These are phyloP conservation scores for Phaffomyces thermotolerans DNA, from an alignment of 805 yeast species.

Conservation along the genomic window DNA sequence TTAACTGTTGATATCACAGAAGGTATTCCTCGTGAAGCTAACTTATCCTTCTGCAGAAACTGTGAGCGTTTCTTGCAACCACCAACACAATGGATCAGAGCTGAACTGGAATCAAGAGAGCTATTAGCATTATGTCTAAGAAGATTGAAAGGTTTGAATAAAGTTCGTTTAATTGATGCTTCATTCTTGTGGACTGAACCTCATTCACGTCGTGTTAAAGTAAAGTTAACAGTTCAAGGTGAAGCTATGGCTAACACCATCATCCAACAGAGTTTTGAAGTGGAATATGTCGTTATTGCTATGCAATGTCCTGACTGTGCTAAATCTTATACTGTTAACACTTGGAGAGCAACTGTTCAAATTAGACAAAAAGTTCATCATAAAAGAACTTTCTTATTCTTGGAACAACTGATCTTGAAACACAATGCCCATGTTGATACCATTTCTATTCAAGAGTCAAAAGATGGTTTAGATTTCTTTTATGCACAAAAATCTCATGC, in stretches of 20 bases:
- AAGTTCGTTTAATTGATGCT: slow-evolving; percentile 87
- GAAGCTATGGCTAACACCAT: slow-evolving; percentile 91
- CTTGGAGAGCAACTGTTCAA: slow-evolving; percentile 98
- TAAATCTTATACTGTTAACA: slow-evolving; percentile 89
- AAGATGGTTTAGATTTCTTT: slow-evolving; percentile 92
- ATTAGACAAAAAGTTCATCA: slow-evolving; percentile 96
- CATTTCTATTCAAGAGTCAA: slow-evolving; percentile 83
- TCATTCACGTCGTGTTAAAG: slow-evolving; percentile 88
- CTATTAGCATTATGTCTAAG: slow-evolving; percentile 83
- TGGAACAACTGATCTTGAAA: slow-evolving; percentile 90
- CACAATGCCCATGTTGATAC: slow-evolving; percentile 94
- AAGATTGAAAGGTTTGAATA: slow-evolving; percentile 78
- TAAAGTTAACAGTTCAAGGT: slow-evolving; percentile 91
- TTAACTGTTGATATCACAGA: slow-evolving; percentile 89
- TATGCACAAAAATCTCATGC: slow-evolving; percentile 89
- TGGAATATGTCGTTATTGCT: slow-evolving; percentile 86
- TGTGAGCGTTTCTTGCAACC: slow-evolving; percentile 96
- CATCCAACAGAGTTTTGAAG: slow-evolving; percentile 90
- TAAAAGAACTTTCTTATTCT: slow-evolving; percentile 90
- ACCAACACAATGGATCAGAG: slow-evolving; percentile 87
- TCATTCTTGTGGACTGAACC: slow-evolving; percentile 98
- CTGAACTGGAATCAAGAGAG: slow-evolving; percentile 88
- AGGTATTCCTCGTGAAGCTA: slow-evolving; percentile 91
- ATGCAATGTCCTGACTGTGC: slow-evolving; percentile 99
- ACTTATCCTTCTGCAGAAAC: slow-evolving; percentile 89